phyloP scores from a whole-genome alignment of 192 early-diverging fungal genomes.

The Coemansia sp. region DNA sequence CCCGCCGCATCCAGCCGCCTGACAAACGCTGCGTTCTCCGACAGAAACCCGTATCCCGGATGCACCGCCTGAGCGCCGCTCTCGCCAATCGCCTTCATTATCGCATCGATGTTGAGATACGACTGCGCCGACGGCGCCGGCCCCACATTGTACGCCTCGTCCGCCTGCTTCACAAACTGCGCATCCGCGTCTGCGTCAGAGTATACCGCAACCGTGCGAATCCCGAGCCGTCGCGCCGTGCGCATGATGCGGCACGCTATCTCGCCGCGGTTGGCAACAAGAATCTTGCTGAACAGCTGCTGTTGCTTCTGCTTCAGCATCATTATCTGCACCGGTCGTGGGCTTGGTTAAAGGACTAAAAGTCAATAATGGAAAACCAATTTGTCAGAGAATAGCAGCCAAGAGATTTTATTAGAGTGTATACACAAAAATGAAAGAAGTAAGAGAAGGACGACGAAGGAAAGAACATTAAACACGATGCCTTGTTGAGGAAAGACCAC shows the following conservation, averaged over 20 bases:
- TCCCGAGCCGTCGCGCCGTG: constrained; percentile 90
- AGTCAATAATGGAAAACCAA: no score
- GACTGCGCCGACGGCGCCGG: constrained; percentile 76
- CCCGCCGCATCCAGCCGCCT: constrained; percentile 70
- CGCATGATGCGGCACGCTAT: constrained; percentile 93
- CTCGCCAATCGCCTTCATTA: constrained; percentile 71
- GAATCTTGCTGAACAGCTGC: constrained; percentile 78
- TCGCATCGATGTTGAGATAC: constrained; percentile 81
- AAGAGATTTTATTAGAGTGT: no score
- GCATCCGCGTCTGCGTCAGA: constrained; percentile 88
- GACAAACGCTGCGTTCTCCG: constrained; percentile 88
- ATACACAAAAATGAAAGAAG: background rate
- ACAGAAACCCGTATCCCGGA: constrained; percentile 94
- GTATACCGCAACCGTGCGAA: constrained; percentile 93
- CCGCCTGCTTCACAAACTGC: constrained; percentile 84
- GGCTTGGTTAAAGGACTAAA: no score
- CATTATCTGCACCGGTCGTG: no score
- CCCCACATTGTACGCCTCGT: constrained; percentile 84
- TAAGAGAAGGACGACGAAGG: background rate
- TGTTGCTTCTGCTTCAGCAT: background rate
- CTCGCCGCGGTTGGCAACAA: constrained; percentile 95
- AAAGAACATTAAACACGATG: background rate
- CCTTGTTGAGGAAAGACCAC: background rate
- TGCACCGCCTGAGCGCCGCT: constrained; percentile 92
- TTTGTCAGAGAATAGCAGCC: no score